Evolutionary conservation across 2,329 filamentous ascomycete species (phyloP).

Genomic region (Ambrosiella xylebori): DNA sequence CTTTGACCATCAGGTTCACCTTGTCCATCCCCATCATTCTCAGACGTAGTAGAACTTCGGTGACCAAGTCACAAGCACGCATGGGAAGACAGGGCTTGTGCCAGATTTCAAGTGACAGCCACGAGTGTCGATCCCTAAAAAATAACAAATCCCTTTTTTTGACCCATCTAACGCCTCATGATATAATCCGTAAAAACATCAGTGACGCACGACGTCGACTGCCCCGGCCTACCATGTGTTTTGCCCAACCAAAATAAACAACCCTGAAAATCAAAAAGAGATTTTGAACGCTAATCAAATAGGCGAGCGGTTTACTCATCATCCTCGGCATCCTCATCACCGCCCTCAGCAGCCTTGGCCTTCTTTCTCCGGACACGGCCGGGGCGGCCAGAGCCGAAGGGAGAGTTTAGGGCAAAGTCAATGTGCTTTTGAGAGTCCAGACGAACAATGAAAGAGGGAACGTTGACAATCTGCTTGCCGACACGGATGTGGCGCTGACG

Average conservation of each 20-base stretch:
- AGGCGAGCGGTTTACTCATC: slow-evolving; percentile 46
- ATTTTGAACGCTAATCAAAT: slow-evolving; percentile 10
- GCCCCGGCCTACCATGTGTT: background rate
- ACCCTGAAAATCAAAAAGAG: slow-evolving; percentile 5
- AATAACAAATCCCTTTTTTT: slow-evolving; percentile 11
- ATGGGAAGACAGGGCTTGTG: background rate
- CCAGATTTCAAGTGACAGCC: slow-evolving; percentile 4
- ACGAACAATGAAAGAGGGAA: slow-evolving; percentile 97
- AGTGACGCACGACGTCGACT: slow-evolving; percentile 7
- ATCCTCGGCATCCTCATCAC: slow-evolving; percentile 64
- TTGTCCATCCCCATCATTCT: background rate
- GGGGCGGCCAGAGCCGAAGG: slow-evolving; percentile 91
- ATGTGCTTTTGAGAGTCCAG: slow-evolving; percentile 99
- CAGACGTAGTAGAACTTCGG: background rate
- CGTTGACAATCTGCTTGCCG: slow-evolving; percentile 99
- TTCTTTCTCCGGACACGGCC: slow-evolving; percentile 99
- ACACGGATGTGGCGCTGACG: slow-evolving; percentile 99
- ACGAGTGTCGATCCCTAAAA: slow-evolving; percentile 11
- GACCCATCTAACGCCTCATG: slow-evolving; percentile 12
- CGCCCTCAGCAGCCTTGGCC: slow-evolving; percentile 85
- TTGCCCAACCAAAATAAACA: slow-evolving; percentile 5
- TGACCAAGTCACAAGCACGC: background rate
- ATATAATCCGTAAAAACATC: slow-evolving; percentile 1
- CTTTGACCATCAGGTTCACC: background rate
- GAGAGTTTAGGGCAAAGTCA: slow-evolving; percentile 93